Evolutionary conservation across 768 basidiomycete genomes (phyloP).

Genomic region (Plicaturopsis crispa): DNA sequence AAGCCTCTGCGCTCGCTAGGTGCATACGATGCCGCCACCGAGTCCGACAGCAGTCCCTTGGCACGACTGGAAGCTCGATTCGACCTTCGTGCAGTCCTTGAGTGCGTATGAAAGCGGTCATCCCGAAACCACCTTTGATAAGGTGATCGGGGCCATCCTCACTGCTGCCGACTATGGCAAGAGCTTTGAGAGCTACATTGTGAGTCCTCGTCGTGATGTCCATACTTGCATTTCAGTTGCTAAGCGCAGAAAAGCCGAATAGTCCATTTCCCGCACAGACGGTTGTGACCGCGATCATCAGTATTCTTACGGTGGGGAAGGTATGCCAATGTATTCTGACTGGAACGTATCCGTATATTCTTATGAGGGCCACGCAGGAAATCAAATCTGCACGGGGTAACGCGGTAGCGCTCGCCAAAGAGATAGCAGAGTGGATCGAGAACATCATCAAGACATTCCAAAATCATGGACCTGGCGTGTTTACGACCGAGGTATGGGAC

Average conservation of each 20-base stretch:
- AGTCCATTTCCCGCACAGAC: not conserved
- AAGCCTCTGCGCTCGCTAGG: too few relatives aligned
- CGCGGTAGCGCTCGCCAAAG: not conserved
- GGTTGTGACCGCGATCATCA: not conserved
- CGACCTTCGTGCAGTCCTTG: not conserved
- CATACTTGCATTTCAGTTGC: not conserved
- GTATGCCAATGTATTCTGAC: too few relatives aligned
- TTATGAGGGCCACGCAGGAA: not conserved
- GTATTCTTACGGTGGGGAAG: too few relatives aligned
- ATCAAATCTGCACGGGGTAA: not conserved
- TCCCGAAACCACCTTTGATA: not conserved
- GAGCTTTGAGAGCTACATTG: not conserved
- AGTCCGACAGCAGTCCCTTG: too few relatives aligned
- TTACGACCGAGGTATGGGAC: not conserved
- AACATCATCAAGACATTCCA: not conserved
- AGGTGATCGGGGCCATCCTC: not conserved
- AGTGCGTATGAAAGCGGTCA: not conserved
- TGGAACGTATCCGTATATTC: too few relatives aligned
- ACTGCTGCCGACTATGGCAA: not conserved
- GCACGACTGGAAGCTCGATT: not conserved
- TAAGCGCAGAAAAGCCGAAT: not conserved
- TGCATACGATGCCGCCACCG: too few relatives aligned
- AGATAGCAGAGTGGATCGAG: not conserved
- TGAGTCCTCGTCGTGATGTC: not conserved
- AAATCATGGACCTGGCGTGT: not conserved